These are phyloP conservation scores for Xylaria sp. DNA, from an alignment of 2,329 filamentous ascomycete genomes.

Conservation along the genomic window DNA sequence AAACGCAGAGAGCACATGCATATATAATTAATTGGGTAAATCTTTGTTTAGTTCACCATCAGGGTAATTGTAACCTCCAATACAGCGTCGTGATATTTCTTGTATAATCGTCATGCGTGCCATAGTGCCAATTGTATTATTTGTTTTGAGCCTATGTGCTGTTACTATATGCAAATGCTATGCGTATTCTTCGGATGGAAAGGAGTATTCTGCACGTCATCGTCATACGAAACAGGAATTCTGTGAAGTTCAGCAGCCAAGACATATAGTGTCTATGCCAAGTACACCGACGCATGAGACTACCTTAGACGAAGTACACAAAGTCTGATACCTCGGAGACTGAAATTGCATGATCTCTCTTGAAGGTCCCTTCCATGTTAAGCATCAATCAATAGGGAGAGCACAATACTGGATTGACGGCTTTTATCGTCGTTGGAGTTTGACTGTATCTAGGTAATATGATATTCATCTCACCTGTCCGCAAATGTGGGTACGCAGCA, in stretches of 20 bases:
- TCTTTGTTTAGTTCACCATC: slow-evolving; percentile 11
- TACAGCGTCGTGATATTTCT: neutral
- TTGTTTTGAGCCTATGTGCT: neutral
- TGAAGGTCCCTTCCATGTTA: too few species aligned
- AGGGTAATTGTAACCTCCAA: slow-evolving; percentile 6
- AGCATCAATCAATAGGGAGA: too few species aligned
- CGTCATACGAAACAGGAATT: neutral
- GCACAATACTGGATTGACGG: too few species aligned
- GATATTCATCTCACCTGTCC: neutral
- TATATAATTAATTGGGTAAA: slow-evolving; percentile 39
- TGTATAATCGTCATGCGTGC: neutral
- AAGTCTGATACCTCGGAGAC: neutral
- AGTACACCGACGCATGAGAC: neutral
- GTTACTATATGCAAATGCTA: neutral
- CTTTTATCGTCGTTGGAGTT: neutral
- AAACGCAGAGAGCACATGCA: slow-evolving; percentile 33
- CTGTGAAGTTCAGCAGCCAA: slow-evolving; percentile 5
- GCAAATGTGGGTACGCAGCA: neutral
- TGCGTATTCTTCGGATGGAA: too few species aligned
- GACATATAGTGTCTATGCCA: neutral
- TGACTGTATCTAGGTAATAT: neutral
- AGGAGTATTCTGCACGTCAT: neutral
- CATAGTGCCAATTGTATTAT: neutral
- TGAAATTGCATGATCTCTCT: neutral
- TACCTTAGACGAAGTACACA: neutral